phyloP scores from a whole-genome alignment of 495 filamentous ascomycete species.

The Extremus antarcticus region DNA sequence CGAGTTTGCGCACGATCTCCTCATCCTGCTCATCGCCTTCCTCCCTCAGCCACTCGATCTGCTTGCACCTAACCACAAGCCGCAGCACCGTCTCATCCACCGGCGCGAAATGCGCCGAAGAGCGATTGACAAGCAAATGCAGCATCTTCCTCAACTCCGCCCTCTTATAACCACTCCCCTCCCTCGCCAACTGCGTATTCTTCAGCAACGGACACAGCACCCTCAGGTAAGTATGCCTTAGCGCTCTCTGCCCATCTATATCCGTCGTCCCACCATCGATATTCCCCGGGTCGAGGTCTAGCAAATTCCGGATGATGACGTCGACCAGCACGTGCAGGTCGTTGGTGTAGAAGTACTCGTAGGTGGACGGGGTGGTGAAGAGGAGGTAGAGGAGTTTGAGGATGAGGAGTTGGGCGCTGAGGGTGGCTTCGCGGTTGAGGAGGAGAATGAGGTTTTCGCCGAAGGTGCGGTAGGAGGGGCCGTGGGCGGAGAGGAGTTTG shows the following conservation, averaged over 20 bases:
- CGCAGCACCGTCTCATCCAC: slow-evolving; percentile 82
- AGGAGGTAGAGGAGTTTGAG: slow-evolving; percentile 90
- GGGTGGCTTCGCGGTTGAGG: slow-evolving; percentile 86
- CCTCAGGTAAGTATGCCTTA: slow-evolving; percentile 95
- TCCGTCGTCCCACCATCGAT: slow-evolving; percentile 46
- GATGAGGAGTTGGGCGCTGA: slow-evolving; percentile 83
- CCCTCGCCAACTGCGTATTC: slow-evolving; percentile 76
- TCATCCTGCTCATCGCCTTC: slow-evolving; percentile 32
- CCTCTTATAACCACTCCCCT: slow-evolving; percentile 75
- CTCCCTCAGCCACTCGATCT: slow-evolving; percentile 69
- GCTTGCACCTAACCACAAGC: slow-evolving; percentile 68
- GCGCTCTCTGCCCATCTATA: slow-evolving; percentile 34
- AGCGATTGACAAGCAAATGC: slow-evolving; percentile 42
- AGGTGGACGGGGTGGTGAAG: slow-evolving; percentile 80
- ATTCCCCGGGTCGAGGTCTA: slow-evolving; percentile 58
- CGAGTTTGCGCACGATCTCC: slow-evolving; percentile 30
- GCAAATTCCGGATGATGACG: slow-evolving; percentile 88
- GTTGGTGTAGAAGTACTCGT: slow-evolving; percentile 98
- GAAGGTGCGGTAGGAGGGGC: slow-evolving; percentile 78
- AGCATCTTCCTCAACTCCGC: slow-evolving; percentile 72
- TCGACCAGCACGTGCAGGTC: slow-evolving; percentile 90
- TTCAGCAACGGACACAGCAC: slow-evolving; percentile 83
- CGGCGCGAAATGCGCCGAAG: slow-evolving; percentile 66
- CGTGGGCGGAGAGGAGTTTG: slow-evolving; percentile 71
- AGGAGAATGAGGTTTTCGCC: slow-evolving; percentile 96